phyloP scores from a whole-genome alignment of 2,329 filamentous ascomycete genomes.

The Aureobasidium sp. region DNA sequence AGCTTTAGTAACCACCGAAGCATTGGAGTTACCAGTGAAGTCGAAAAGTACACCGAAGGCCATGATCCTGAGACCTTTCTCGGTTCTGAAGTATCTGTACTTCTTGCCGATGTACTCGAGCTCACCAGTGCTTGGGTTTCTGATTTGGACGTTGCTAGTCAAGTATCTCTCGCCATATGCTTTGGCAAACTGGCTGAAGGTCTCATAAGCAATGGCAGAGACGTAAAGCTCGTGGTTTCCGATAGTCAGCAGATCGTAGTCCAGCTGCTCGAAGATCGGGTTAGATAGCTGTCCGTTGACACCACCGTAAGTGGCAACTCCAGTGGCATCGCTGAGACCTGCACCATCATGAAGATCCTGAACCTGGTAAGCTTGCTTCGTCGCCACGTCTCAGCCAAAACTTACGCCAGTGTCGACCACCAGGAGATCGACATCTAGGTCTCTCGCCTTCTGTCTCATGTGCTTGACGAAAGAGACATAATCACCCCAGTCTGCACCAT shows the following conservation, averaged over 20 bases:
- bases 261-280: conserved; percentile 45
- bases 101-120: conserved; percentile 42
- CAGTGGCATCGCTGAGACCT: conserved; percentile 54
- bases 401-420: conserved; percentile 50
- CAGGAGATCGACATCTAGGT: conserved; percentile 53
- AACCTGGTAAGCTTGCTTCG: background rate
- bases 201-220: conserved; percentile 55
- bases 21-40: conserved; percentile 53
- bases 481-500: conserved; percentile 61
- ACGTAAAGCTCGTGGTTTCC: conserved; percentile 62
- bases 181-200: conserved; percentile 52
- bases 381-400: background rate
- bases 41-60: conserved; percentile 46
- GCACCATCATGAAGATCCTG: conserved; percentile 59
- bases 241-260: conserved; percentile 50
- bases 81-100: conserved; percentile 46
- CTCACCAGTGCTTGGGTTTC: conserved; percentile 36
- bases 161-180: conserved; percentile 50
- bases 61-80: conserved; percentile 45
- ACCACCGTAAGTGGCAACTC: conserved; percentile 17
- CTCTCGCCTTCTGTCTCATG: conserved; percentile 53
- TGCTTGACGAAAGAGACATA: conserved; percentile 54
- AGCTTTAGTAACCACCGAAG: conserved; percentile 53
- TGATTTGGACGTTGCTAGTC: conserved; percentile 48
- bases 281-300: conserved; percentile 52